Evolutionary conservation across 441 rosid genomes (phyloP).

Genomic region (Isatis lusitanica): DNA sequence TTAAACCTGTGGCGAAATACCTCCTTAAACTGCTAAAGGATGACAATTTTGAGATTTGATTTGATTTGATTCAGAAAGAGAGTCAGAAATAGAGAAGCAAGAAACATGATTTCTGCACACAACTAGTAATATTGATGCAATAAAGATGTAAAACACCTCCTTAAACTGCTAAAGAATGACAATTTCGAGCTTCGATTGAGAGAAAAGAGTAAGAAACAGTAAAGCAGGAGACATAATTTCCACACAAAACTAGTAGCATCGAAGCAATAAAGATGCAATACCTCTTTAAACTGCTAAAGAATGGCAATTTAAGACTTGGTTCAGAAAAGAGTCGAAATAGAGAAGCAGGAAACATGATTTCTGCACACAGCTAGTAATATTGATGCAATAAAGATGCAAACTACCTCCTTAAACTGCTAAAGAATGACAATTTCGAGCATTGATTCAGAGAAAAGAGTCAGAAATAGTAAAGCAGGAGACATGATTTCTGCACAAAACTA

Average conservation of each 20-base stretch:
- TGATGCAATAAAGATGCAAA: not conserved
- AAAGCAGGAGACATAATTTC: not conserved
- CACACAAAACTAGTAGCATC: not conserved
- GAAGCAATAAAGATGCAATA: not conserved
- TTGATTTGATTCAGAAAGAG: not conserved
- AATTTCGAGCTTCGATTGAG: not conserved
- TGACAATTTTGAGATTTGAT: not conserved
- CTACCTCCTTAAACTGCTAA: not conserved
- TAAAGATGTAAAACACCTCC: not conserved
- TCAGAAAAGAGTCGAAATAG: not conserved
- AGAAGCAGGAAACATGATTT: not conserved
- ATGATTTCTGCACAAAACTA: not conserved
- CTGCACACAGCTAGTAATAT: not conserved
- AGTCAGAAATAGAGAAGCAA: not conserved
- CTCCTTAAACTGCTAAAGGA: not conserved
- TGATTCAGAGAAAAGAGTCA: not conserved
- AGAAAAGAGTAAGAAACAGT: not conserved
- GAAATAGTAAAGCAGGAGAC: not conserved
- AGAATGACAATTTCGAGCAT: not conserved
- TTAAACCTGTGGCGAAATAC: not conserved
- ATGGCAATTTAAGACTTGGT: not conserved
- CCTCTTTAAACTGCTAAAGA: not conserved
- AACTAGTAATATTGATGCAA: not conserved
- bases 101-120: not conserved
- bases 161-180: not conserved